Percentiles rank a stretch among this genome's conserved stretches.
These are phyloP conservation scores for Lizanozyma gosingica DNA, from an alignment of 1,139 yeast genomes.

Conservation along the genomic window DNA sequence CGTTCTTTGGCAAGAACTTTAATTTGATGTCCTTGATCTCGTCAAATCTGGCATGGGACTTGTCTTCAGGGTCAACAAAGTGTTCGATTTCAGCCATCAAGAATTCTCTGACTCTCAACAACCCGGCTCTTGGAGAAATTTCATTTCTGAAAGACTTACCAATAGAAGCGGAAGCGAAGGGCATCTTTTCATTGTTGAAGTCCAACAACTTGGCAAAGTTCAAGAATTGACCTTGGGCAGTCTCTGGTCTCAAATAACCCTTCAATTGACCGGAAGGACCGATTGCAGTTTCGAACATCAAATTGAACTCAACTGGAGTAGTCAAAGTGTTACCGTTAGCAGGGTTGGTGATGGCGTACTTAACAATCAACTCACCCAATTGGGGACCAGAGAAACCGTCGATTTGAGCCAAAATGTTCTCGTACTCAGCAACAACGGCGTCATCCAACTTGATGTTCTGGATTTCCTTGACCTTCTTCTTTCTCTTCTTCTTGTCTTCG, in stretches of 20 bases:
- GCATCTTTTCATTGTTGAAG: slow-evolving; percentile 93
- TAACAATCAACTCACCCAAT: slow-evolving; percentile 77
- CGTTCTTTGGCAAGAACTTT: slow-evolving; percentile 73
- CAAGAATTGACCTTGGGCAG: slow-evolving; percentile 98
- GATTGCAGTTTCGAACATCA: slow-evolving; percentile 98
- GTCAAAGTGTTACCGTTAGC: slow-evolving; percentile 79
- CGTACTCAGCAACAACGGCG: slow-evolving; percentile 68
- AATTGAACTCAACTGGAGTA: slow-evolving; percentile 89
- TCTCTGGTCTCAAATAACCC: slow-evolving; percentile 96
- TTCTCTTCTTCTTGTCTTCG: slow-evolving; percentile 58
- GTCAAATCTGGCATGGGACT: slow-evolving; percentile 70
- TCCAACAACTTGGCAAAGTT: slow-evolving; percentile 91
- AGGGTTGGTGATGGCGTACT: slow-evolving; percentile 83
- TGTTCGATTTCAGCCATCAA: slow-evolving; percentile 99
- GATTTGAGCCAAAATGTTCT: slow-evolving; percentile 79
- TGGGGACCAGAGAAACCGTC: slow-evolving; percentile 93
- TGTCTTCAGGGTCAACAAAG: slow-evolving; percentile 87
- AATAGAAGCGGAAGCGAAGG: slow-evolving; percentile 97
- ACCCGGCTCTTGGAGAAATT: slow-evolving; percentile 96
- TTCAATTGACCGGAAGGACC: slow-evolving; percentile 97
- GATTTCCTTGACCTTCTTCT: slow-evolving; percentile 88
- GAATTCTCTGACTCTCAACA: slow-evolving; percentile 96
- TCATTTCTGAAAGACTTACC: slow-evolving; percentile 99
- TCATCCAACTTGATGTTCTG: slow-evolving; percentile 84
- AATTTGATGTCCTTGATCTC: slow-evolving; percentile 69